phyloP scores from a whole-genome alignment of 2,329 filamentous ascomycete species.

The Fulvia fulva region DNA sequence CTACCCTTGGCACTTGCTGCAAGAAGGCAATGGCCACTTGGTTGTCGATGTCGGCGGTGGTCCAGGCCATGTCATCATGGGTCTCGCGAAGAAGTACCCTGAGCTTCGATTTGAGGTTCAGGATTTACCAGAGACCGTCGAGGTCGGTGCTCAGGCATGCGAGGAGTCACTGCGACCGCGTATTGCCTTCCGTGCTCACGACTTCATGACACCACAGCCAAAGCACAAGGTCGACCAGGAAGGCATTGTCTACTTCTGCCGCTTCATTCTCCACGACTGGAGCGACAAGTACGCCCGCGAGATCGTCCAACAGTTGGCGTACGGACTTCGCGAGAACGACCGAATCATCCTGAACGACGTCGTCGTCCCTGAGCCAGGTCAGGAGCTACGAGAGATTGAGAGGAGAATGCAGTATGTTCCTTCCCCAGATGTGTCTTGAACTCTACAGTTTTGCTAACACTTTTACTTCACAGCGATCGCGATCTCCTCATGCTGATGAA shows the following conservation, averaged over 20 bases:
- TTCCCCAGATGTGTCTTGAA: background rate
- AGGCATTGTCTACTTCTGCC: constrained; percentile 17
- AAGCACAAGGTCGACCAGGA: constrained; percentile 1
- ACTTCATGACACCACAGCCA: constrained; percentile 19
- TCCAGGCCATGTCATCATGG: constrained; percentile 23
- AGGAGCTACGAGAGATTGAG: constrained; percentile 17
- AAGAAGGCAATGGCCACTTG: constrained; percentile 10
- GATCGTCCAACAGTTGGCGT: constrained; percentile 19
- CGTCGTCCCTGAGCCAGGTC: constrained; percentile 19
- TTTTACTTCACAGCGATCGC: constrained; percentile 12
- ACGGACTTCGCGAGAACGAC: constrained; percentile 16
- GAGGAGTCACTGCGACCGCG: constrained; percentile 12
- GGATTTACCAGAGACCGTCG: constrained; percentile 23
- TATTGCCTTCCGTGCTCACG: constrained; percentile 15
- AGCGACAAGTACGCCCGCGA: constrained; percentile 22
- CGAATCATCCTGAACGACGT: constrained; percentile 23
- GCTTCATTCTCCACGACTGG: constrained; percentile 26
- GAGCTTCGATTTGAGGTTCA: constrained; percentile 22
- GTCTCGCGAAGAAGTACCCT: constrained; percentile 19
- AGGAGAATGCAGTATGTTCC: constrained; percentile 19
- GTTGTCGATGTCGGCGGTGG: constrained; percentile 24
- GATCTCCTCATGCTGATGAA: constrained; percentile 26
- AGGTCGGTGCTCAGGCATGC: constrained; percentile 20
- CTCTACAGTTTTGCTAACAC: background rate
- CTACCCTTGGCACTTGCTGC: constrained; percentile 22